These are phyloP conservation scores for Erysimum cheiranthoides DNA, from an alignment of 345 rosid genomes.

Conservation along the genomic window DNA sequence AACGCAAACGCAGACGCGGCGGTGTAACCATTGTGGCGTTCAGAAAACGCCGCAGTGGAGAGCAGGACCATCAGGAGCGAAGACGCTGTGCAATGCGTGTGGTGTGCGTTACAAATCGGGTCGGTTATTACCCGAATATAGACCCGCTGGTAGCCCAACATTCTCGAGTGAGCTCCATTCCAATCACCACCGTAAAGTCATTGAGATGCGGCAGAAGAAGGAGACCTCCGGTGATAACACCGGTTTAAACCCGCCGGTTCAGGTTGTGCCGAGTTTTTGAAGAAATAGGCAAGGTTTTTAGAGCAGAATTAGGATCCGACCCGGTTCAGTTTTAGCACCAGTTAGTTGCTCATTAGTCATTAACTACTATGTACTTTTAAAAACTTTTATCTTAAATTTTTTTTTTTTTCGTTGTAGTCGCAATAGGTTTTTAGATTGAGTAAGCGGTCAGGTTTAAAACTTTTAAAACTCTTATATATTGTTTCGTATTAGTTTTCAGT, in stretches of 20 bases:
- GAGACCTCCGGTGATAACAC: constrained; percentile 37
- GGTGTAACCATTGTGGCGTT: constrained; percentile 48
- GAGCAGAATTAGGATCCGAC: constrained; percentile 25
- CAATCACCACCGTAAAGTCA: constrained; percentile 48
- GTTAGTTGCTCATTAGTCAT: constrained; percentile 6
- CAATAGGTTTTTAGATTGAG: no score
- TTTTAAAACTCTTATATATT: no score
- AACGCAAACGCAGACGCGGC: constrained; percentile 37
- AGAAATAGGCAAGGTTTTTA: neutral
- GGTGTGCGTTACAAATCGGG: constrained; percentile 56
- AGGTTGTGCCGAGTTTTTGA: constrained; percentile 60
- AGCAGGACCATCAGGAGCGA: constrained; percentile 51
- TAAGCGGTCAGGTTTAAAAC: no score
- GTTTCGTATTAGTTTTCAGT: no score
- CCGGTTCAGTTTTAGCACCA: constrained; percentile 32
- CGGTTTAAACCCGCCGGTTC: constrained; percentile 17
- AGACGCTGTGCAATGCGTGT: constrained; percentile 57
- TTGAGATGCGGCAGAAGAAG: constrained; percentile 40
- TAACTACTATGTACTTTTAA: neutral
- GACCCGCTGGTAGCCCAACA: constrained; percentile 57
- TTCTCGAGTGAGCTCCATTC: constrained; percentile 47
- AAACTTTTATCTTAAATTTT: neutral
- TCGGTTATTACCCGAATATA: constrained; percentile 52
- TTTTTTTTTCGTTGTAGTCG: constrained; percentile 10
- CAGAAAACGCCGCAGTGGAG: constrained; percentile 57